These are phyloP conservation scores for Podaxis sp. DNA, from an alignment of 768 basidiomycete genomes.

Conservation along the genomic window DNA sequence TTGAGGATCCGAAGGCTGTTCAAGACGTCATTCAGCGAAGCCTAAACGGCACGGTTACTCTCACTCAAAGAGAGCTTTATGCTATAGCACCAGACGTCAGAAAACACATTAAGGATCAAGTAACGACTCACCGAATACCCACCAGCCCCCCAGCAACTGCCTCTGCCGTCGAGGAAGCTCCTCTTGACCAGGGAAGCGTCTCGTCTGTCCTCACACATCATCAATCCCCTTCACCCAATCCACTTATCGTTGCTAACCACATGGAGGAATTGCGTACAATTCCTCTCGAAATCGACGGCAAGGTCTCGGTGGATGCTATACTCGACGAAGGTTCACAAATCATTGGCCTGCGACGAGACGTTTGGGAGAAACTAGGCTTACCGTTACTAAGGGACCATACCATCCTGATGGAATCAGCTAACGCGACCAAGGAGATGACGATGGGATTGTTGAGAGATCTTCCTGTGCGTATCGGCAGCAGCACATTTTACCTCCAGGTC, in stretches of 20 bases:
- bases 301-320: not conserved
- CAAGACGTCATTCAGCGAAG: not conserved
- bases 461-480: slow-evolving; percentile 7
- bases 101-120: not conserved
- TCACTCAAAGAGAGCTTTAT: slow-evolving; percentile 7
- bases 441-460: slow-evolving; percentile 11
- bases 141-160: not conserved
- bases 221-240: not conserved
- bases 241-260: slow-evolving; percentile 1
- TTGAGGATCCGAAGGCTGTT: not conserved
- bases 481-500: slow-evolving; percentile 14
- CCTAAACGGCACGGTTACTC: slow-evolving; percentile 5
- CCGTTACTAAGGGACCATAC: slow-evolving; percentile 2
- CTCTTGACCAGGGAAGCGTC: fast-evolving
- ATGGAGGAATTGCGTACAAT: slow-evolving; percentile 6
- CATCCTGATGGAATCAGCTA: slow-evolving; percentile 13
- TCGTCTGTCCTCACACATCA: not conserved
- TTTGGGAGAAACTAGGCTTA: slow-evolving; percentile 7
- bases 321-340: slow-evolving; percentile 1
- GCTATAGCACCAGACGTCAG: not conserved
- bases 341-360: not conserved
- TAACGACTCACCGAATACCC: not conserved
- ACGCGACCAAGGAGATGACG: not conserved
- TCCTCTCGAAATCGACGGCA: not conserved
- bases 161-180: not conserved